phyloP scores from a whole-genome alignment of 768 basidiomycete genomes.

The Boletus subparvulus region DNA sequence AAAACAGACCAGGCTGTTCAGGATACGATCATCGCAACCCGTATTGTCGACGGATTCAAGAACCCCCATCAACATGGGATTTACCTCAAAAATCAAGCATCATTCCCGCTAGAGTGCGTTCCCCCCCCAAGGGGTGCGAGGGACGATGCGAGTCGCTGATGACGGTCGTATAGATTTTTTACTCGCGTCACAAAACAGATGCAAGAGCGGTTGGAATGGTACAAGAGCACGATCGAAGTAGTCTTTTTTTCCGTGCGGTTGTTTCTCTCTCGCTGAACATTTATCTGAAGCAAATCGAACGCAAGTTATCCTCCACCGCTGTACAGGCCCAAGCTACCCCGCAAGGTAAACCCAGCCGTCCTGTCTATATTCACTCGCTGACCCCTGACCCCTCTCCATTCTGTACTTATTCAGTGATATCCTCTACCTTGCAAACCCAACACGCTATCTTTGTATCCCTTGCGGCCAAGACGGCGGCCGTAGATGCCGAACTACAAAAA shows the following conservation, averaged over 20 bases:
- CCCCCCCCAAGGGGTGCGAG: background rate
- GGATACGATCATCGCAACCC: constrained; percentile 75
- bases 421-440: constrained; percentile 77
- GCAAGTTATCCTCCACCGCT: constrained; percentile 69
- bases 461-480: constrained; percentile 70
- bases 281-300: constrained; percentile 57
- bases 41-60: constrained; percentile 75
- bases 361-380: background rate
- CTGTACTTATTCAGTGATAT: constrained; percentile 49
- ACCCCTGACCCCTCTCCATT: background rate
- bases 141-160: background rate
- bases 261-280: background rate
- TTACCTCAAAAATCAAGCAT: constrained; percentile 74
- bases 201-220: constrained; percentile 71
- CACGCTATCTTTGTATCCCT: constrained; percentile 75
- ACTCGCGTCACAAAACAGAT: constrained; percentile 69
- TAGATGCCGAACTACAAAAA: constrained; percentile 74
- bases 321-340: constrained; percentile 67
- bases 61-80: constrained; percentile 70
- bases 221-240: constrained; percentile 79
- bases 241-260: constrained; percentile 3
- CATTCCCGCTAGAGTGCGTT: constrained; percentile 79
- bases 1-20: constrained; percentile 79
- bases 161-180: constrained; percentile 55
- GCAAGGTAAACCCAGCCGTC: constrained; percentile 50